Conservation (phyloP, 306 rosid genomes). For the Cicer chorassanicum region DNA sequence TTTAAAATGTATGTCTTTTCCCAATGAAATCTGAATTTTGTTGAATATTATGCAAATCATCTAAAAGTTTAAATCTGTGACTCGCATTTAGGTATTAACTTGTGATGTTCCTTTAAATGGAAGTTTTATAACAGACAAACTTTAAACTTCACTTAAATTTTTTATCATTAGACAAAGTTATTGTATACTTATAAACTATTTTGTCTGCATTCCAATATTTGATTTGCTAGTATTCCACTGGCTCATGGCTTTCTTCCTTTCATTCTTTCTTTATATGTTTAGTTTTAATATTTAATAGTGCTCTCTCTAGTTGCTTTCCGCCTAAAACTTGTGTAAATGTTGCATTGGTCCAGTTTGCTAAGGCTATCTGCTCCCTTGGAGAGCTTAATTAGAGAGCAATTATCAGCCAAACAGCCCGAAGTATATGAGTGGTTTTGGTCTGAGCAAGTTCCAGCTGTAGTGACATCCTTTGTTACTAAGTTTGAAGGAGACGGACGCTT, state of each 20-base stretch:
- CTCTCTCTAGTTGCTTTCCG: constrained; percentile 40
- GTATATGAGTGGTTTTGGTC: constrained; percentile 94
- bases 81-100: constrained; percentile 3
- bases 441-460: constrained; percentile 80
- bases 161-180: constrained; percentile 15
- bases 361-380: constrained; percentile 84
- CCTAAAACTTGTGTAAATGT: constrained; percentile 42
- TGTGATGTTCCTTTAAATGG: constrained; percentile 30
- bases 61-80: constrained; percentile 11
- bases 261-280: constrained; percentile 12
- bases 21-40: constrained; percentile 24
- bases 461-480: constrained; percentile 72
- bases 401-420: constrained; percentile 81
- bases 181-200: constrained; percentile 21
- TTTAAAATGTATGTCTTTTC: neutral
- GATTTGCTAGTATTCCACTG: constrained; percentile 16
- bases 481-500: constrained; percentile 71
- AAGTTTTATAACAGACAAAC: constrained; percentile 34
- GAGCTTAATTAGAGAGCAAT: constrained; percentile 77
- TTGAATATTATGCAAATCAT: constrained; percentile 27
- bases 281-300: constrained; percentile 36
- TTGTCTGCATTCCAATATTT: constrained; percentile 24
- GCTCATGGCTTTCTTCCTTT: constrained; percentile 8
- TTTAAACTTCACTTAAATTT: constrained; percentile 19
- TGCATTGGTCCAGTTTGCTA: constrained; percentile 72